Evolutionary conservation across 139 green algal genomes (phyloP).

Genomic region (Helicosporidium sp.): DNA sequence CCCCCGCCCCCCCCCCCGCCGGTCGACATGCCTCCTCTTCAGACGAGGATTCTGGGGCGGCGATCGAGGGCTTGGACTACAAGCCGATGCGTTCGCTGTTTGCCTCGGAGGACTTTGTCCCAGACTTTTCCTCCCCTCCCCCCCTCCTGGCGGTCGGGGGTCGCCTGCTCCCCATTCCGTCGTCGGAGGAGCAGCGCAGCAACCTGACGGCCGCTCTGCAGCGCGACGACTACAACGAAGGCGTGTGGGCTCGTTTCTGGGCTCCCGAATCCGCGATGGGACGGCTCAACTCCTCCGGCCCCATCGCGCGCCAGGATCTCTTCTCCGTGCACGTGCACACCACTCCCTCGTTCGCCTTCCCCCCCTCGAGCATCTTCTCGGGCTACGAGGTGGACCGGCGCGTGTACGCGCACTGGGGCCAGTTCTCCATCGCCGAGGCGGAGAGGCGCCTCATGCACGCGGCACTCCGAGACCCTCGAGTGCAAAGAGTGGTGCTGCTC

Average conservation of each 20-base stretch:
- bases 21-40: no score
- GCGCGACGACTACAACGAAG: not conserved
- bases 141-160: not conserved
- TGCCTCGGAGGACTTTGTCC: no score
- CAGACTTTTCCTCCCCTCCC: no score
- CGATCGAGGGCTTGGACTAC: no score
- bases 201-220: not conserved
- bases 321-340: conserved; percentile 13
- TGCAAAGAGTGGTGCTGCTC: conserved; percentile 10
- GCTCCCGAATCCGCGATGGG: not conserved
- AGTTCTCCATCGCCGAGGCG: conserved; percentile 9
- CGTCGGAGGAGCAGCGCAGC: not conserved
- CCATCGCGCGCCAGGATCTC: conserved; percentile 5
- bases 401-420: conserved; percentile 6
- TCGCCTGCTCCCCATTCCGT: not conserved
- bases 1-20: no score
- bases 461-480: conserved; percentile 10
- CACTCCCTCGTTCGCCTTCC: conserved; percentile 1
- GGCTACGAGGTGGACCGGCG: conserved; percentile 4
- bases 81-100: no score
- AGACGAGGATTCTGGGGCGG: no score
- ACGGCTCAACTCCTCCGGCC: not conserved
- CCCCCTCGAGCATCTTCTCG: conserved; percentile 1
- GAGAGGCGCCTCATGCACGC: conserved; percentile 4
- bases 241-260: not conserved